These are phyloP conservation scores for Neofusicoccum cordaticola DNA, from an alignment of 2,329 filamentous ascomycete species.

Conservation along the genomic window DNA sequence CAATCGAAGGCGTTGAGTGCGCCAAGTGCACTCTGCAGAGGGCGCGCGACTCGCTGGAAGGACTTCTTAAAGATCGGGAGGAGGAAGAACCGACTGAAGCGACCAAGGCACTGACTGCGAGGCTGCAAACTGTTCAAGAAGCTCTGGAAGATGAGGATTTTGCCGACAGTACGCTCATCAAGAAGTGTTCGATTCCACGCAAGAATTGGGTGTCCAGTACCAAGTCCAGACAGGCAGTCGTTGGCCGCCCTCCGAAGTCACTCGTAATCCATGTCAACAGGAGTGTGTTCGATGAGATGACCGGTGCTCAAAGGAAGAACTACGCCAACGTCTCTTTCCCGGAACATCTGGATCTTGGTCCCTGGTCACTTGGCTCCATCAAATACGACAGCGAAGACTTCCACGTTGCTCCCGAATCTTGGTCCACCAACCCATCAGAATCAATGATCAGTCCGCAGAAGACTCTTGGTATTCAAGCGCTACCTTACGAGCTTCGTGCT, in stretches of 20 bases:
- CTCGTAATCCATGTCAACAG: constrained; percentile 87
- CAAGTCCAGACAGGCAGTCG: constrained; percentile 85
- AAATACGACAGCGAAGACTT: constrained; percentile 27
- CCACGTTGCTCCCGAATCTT: constrained; percentile 56
- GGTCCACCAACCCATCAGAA: constrained; percentile 64
- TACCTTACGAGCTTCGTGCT: constrained; percentile 72
- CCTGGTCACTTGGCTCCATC: constrained; percentile 75
- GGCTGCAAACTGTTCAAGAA: constrained; percentile 64
- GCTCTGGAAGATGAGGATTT: constrained; percentile 80
- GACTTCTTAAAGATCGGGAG: constrained; percentile 34
- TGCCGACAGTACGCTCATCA: constrained; percentile 53
- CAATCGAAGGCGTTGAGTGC: constrained; percentile 87
- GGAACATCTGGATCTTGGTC: constrained; percentile 67
- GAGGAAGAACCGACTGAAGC: constrained; percentile 5
- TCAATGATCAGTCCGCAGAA: constrained; percentile 67
- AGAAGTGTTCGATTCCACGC: constrained; percentile 47
- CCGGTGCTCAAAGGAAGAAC: constrained; percentile 80
- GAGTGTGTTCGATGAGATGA: constrained; percentile 83
- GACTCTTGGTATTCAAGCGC: background rate
- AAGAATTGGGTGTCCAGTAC: constrained; percentile 71
- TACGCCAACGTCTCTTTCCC: constrained; percentile 76
- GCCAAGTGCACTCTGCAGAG: constrained; percentile 79
- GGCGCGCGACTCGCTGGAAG: constrained; percentile 47
- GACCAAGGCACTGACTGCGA: constrained; percentile 24
- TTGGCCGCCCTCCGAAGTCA: constrained; percentile 77